Conservation (phyloP, 2,329 filamentous ascomycete genomes). For the Alternaria incomplexa region DNA sequence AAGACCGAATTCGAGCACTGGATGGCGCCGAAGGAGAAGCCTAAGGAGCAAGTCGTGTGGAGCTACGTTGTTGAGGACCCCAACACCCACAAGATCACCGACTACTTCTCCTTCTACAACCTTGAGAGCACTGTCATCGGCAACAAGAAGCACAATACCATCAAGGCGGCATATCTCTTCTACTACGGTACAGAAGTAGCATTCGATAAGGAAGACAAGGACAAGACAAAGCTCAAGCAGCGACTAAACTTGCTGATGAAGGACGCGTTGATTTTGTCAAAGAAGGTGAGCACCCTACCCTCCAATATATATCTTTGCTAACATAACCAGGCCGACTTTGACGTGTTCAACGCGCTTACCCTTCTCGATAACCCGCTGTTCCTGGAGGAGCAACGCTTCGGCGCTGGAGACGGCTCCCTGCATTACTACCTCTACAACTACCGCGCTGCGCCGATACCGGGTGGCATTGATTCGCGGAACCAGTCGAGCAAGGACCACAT, state of each 20-base stretch:
- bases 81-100: conserved; percentile 79
- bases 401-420: conserved; percentile 89
- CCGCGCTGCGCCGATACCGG: conserved; percentile 80
- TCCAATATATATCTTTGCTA: not conserved
- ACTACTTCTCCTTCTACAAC: conserved; percentile 97
- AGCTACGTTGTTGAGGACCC: conserved; percentile 83
- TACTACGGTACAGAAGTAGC: conserved; percentile 91
- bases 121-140: conserved; percentile 92
- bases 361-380: conserved; percentile 94
- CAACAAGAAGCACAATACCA: conserved; percentile 74
- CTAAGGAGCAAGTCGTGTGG: conserved; percentile 81
- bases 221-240: conserved; percentile 70
- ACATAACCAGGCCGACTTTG: conserved; percentile 69
- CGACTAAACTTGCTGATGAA: conserved; percentile 81
- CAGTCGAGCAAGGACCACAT: conserved; percentile 76
- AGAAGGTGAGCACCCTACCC: conserved; percentile 60
- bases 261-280: conserved; percentile 87
- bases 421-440: conserved; percentile 99
- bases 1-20: conserved; percentile 86
- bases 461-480: conserved; percentile 83
- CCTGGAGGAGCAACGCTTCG: conserved; percentile 92
- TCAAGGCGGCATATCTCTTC: conserved; percentile 93
- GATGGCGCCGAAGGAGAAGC: conserved; percentile 70
- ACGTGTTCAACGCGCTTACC: conserved; percentile 95
- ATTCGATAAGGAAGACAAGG: conserved; percentile 59